Base-by-base conservation (phyloP, 495 filamentous ascomycete species). In the Xylaria cubensis region DNA sequence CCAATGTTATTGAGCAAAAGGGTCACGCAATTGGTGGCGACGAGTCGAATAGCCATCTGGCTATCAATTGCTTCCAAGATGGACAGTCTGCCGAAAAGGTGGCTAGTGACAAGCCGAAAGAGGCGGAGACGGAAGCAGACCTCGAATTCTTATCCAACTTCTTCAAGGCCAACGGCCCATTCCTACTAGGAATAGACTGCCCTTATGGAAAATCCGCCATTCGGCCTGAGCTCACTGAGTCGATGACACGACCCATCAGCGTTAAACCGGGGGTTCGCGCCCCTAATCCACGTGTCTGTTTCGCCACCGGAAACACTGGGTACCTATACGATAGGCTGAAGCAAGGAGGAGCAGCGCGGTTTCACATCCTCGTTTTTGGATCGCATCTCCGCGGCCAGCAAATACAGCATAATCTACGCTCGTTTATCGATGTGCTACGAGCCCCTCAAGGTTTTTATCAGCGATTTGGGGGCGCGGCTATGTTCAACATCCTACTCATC, bases 201-300 rank as follows among this genome's bases (percentile, higher is more conserved):
- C 61, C 74, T 9, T 74, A 72, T 44, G 77, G 68, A 13, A 21
- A 46, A 10, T 73, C 69, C 8, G 34, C 29, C 42, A 65, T 71
- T 1, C 6, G 42, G 41, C 61, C 58, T 4, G 44, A 67, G 26
- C 41, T 59, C 24, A 8, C 41, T 4, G 66, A 73, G 42, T 59
- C 63, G 34, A 29, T 41, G 5, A 6, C 41, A 32, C 62, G 56
- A 24, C 59, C 75, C 4, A 53, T 68, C 9, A 26, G 32, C 17
- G 66, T 72, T 10, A 73, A 73, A 44, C 73, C 78, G 41, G 81
- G 81, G 6, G 79, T 80, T 1, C 78, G 81, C 17, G 78, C 78
- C 8, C 80, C 81, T 3, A 81, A 80, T 42, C 81, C 81, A 12
- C 79, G 81, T 5, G 67, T 81, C n/a, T 81, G 80, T 51, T 73